These are phyloP conservation scores for Neurospora sp. DNA, from an alignment of 2,329 filamentous ascomycete species.

Conservation along the genomic window DNA sequence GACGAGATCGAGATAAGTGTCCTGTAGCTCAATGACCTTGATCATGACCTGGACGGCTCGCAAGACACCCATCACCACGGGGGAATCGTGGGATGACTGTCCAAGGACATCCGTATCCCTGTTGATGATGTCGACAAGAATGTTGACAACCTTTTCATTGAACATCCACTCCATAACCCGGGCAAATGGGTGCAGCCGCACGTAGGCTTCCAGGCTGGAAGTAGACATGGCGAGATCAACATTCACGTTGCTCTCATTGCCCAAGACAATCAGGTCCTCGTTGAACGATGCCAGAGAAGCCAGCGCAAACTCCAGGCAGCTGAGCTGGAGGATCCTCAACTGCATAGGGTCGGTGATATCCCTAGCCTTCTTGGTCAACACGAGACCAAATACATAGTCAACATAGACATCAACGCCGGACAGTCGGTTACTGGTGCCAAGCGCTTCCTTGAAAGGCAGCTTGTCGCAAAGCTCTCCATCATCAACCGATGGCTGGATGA, in stretches of 20 bases:
- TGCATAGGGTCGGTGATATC: conserved; percentile 60
- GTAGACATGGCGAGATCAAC: conserved; percentile 68
- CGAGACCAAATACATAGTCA: conserved; percentile 76
- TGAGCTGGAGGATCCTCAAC: conserved; percentile 62
- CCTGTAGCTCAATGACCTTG: conserved; percentile 74
- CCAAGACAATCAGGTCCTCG: conserved; percentile 80
- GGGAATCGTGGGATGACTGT: conserved; percentile 65
- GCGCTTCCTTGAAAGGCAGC: conserved; percentile 76
- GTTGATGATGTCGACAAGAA: conserved; percentile 69
- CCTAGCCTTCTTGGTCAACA: conserved; percentile 58
- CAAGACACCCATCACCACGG: conserved; percentile 68
- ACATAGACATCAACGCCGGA: conserved; percentile 87
- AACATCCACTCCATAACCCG: conserved; percentile 98
- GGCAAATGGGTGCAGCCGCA: conserved; percentile 82
- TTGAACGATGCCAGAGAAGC: conserved; percentile 82
- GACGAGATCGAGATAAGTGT: conserved; percentile 85
- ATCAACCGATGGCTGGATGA: conserved; percentile 57
- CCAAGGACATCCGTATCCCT: conserved; percentile 66
- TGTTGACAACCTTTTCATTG: conserved; percentile 76
- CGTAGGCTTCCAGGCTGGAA: conserved; percentile 68
- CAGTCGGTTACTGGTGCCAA: conserved; percentile 65
- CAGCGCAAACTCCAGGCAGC: conserved; percentile 75
- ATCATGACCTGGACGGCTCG: conserved; percentile 78
- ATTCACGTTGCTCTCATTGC: conserved; percentile 65
- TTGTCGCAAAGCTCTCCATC: conserved; percentile 58